Percentiles rank a stretch among this genome's conserved stretches.
Evolutionary conservation across 2,329 filamentous ascomycete genomes (phyloP).

Genomic region (Fusarium neocosmosporiellum): DNA sequence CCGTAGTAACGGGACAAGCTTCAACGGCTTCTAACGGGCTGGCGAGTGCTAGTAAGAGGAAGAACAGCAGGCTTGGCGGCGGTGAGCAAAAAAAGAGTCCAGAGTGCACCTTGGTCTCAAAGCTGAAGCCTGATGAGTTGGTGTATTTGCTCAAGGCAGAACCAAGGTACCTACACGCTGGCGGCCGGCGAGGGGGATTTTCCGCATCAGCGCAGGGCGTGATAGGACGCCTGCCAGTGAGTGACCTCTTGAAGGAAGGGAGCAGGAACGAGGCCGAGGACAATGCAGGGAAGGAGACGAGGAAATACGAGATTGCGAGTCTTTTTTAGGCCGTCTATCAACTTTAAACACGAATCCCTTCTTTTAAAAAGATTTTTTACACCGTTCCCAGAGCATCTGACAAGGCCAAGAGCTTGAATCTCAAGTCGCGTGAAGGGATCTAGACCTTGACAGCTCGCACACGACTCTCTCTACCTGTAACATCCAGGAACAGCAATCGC

Average conservation of each 20-base stretch:
- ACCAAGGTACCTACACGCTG: not conserved
- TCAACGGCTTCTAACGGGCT: slow-evolving; percentile 6
- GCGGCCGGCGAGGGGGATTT: slow-evolving; percentile 22
- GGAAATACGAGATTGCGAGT: not conserved
- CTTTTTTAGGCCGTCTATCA: not conserved
- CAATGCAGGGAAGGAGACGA: not conserved
- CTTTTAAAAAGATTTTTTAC: not conserved
- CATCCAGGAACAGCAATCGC: not conserved
- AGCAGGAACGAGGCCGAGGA: not conserved
- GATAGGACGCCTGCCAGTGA: slow-evolving; percentile 13
- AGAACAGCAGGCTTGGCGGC: not conserved
- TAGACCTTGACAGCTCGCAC: slow-evolving; percentile 1
- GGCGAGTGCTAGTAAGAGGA: not conserved
- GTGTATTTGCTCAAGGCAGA: not conserved
- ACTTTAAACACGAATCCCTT: not conserved
- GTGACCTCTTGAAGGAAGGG: slow-evolving; percentile 2
- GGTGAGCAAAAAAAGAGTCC: not conserved
- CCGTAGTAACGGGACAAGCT: slow-evolving; percentile 5
- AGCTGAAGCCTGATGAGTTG: not conserved
- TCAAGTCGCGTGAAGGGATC: slow-evolving; percentile 7
- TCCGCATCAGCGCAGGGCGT: slow-evolving; percentile 8
- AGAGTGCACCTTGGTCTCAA: not conserved
- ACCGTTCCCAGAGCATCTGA: not conserved
- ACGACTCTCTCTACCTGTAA: slow-evolving; percentile 6
- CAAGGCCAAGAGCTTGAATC: not conserved